Conservation (phyloP, 2,329 filamentous ascomycete genomes). For the Ophiostoma quercus region DNA sequence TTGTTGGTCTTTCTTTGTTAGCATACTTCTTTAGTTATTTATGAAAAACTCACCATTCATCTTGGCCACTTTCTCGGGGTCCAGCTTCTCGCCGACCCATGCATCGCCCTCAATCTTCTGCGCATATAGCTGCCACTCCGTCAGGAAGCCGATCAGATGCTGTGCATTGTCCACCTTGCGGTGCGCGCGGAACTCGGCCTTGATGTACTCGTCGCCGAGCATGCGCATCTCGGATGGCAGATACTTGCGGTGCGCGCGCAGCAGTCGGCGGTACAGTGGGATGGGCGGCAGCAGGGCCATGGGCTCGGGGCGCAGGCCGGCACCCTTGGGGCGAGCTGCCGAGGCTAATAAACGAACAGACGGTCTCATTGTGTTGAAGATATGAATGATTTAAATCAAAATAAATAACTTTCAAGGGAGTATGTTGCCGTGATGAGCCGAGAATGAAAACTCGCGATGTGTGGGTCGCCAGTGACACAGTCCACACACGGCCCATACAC, state of each 20-base stretch:
- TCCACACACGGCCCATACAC: neutral
- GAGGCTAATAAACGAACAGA: slow-evolving; percentile 21
- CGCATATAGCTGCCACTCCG: slow-evolving; percentile 93
- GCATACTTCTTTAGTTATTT: too few species aligned
- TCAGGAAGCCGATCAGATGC: slow-evolving; percentile 94
- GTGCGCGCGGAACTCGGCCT: slow-evolving; percentile 85
- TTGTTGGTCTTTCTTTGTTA: slow-evolving; percentile 69
- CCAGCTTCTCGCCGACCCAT: slow-evolving; percentile 81
- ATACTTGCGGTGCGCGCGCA: slow-evolving; percentile 78
- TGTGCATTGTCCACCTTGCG: slow-evolving; percentile 79
- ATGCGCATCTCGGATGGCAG: slow-evolving; percentile 69
- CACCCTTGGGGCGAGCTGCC: slow-evolving; percentile 22
- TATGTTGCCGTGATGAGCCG: neutral
- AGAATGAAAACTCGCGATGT: slow-evolving; percentile 8
- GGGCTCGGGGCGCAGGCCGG: slow-evolving; percentile 37
- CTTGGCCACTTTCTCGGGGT: slow-evolving; percentile 77
- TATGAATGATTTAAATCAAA: neutral
- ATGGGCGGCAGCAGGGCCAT: slow-evolving; percentile 80
- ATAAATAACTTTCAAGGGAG: neutral
- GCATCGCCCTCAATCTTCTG: slow-evolving; percentile 83
- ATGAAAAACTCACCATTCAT: slow-evolving; percentile 79
- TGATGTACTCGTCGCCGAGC: slow-evolving; percentile 88
- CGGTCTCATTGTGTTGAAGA: neutral
- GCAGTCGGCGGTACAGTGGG: slow-evolving; percentile 78
- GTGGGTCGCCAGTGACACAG: neutral